A percentile compares a stretch with the other conserved stretches of the same genome.
Evolutionary conservation across 345 rosid species (phyloP).

Genomic region (Durio zibethinus): DNA sequence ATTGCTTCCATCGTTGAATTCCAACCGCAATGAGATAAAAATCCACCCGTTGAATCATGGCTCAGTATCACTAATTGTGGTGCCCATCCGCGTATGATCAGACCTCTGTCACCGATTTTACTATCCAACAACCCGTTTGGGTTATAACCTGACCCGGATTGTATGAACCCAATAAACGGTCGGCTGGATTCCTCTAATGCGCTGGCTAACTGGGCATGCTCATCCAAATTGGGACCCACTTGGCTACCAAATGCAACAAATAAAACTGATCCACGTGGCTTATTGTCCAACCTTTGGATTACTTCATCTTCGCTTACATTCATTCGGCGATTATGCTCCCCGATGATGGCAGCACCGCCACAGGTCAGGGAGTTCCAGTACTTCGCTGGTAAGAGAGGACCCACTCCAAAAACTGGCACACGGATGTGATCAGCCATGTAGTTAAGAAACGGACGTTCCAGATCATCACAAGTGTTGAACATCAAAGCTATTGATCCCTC

Average conservation of each 20-base stretch:
- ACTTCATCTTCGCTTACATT: neutral
- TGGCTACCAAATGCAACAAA: constrained; percentile 42
- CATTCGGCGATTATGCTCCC: neutral
- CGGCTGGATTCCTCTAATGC: constrained; percentile 26
- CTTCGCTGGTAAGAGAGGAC: neutral
- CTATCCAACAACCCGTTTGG: constrained; percentile 23
- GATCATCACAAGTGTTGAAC: constrained; percentile 15
- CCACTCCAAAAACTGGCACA: neutral
- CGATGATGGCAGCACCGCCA: neutral
- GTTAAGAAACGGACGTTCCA: neutral
- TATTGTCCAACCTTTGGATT: neutral
- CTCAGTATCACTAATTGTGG: constrained; percentile 40
- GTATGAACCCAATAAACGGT: constrained; percentile 35
- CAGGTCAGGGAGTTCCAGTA: neutral
- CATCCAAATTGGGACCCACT: constrained; percentile 35
- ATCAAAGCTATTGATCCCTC: constrained; percentile 15
- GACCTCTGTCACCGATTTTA: constrained; percentile 29
- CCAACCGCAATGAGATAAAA: constrained; percentile 48
- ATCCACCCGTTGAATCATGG: constrained; percentile 39
- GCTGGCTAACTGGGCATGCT: constrained; percentile 19
- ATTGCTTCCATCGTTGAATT: constrained; percentile 18
- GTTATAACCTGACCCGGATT: constrained; percentile 16
- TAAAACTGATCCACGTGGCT: constrained; percentile 33
- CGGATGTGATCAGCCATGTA: constrained; percentile 1
- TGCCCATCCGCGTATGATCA: constrained; percentile 42